Percentiles rank a stretch among this genome's conserved stretches.
phyloP scores from a whole-genome alignment of 108 stramenopile genomes.

The Conticribra guillardii region DNA sequence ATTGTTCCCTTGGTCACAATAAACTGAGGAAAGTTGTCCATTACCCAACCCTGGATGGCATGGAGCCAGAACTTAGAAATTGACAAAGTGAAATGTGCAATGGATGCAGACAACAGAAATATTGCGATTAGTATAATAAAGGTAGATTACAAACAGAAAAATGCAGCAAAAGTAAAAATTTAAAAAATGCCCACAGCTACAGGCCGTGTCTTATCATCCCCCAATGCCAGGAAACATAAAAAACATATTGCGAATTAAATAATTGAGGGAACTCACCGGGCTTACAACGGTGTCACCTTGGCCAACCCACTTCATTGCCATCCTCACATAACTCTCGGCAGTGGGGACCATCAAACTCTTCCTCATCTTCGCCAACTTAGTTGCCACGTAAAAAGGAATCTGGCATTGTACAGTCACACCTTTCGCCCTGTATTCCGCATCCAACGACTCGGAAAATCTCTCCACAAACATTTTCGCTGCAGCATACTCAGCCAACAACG shows the following conservation, averaged over 20 bases:
- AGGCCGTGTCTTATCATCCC: no score
- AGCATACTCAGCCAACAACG: conserved; percentile 95
- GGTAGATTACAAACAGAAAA: no score
- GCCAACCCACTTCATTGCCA: conserved; percentile 89
- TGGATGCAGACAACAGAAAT: not conserved
- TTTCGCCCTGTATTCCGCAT: conserved; percentile 87
- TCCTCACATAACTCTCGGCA: conserved; percentile 79
- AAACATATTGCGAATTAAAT: no score
- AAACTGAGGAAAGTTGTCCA: conserved; percentile 76
- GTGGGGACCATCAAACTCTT: conserved; percentile 89
- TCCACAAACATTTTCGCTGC: conserved; percentile 97
- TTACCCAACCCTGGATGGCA: conserved; percentile 89
- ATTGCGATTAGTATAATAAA: no score
- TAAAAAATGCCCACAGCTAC: no score
- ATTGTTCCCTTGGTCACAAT: conserved; percentile 68
- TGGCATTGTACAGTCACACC: conserved; percentile 97
- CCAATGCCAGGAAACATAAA: no score
- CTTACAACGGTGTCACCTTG: conserved; percentile 67
- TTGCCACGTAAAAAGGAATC: conserved; percentile 96
- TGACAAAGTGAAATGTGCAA: not conserved
- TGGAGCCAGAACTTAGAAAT: conserved; percentile 95
- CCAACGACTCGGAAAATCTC: conserved; percentile 91
- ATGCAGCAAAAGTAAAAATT: no score
- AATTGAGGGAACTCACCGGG: conserved; percentile 7
- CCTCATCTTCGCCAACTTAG: conserved; percentile 97